Evolutionary conservation across 2,329 filamentous ascomycete genomes (phyloP), one percentile per base, ranked within the genome.

Genomic region (Pestalotiopsis sp.): DNA sequence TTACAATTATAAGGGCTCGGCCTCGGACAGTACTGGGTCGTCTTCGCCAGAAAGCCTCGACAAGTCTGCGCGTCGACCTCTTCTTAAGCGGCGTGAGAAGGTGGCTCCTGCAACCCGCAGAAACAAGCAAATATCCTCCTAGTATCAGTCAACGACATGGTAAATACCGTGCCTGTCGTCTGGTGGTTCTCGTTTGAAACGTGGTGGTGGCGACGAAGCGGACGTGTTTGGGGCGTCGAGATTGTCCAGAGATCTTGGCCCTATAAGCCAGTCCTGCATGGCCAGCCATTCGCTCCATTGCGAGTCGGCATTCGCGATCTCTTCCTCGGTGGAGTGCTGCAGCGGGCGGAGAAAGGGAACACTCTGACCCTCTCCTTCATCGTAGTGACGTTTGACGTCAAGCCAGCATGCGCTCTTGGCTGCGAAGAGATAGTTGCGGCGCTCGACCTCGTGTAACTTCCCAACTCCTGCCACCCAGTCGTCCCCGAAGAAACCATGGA

Each of bases 401-500:
- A 94, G 86, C 95, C 96, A 98, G 65, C 90, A 94, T 31, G 93
- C 92, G 76, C 94, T 96, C 83, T 98, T 99, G 13, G 95, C 94
- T 0, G 95, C 94, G 78, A 98, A 98, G 41, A 99, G 87, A 78
- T 96, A 99, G 78, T 99, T 99, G 68, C 94, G 89, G 65, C 96
- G 89, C 81, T 99, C 96, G 72, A 92, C 91, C 79, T 98, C 94
- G 77, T 97, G 93, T 69, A 98, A 84, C 12, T 91, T 89, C 0
- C 94, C 92, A 63, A 98, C 87, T 2, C 96, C 96, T 23, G 87
- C 84, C 41, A 84, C 81, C 93, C 95, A 99, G 77, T 97, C 92
- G 72, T 98, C 93, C n/a, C 96, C 96, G 75, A 98, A 99, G 83
- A 98, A 97, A 12, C 94, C 94, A 77, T 97, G 94, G 70, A 99